Conservation (phyloP, 371 early-diverging fungal genomes). For the Choanephora cucurbitarum region DNA sequence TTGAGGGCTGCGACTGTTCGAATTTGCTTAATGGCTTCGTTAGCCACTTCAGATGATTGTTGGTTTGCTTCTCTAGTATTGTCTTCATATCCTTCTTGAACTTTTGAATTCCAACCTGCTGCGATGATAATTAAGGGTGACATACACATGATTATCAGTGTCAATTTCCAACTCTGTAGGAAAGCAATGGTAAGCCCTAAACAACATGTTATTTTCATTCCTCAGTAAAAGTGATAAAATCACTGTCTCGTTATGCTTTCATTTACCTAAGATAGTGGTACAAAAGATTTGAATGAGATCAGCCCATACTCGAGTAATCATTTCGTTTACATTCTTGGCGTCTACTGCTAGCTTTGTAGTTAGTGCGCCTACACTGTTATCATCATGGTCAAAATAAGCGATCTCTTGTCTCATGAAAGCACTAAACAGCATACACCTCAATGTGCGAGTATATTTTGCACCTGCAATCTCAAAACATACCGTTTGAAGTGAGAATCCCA, state of each 20-base stretch:
- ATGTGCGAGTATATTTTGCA: conserved; percentile 55
- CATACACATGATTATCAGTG: conserved; percentile 46
- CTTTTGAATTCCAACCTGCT: conserved; percentile 20
- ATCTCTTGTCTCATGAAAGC: conserved; percentile 78
- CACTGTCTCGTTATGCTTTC: too few species aligned
- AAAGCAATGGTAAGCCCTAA: conserved; percentile 34
- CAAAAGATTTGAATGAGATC: conserved; percentile 49
- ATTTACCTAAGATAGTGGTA: conserved; percentile 31
- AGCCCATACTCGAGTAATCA: conserved; percentile 66
- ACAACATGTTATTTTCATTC: not conserved
- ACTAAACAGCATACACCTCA: conserved; percentile 55
- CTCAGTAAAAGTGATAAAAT: not conserved
- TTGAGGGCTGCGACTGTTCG: conserved; percentile 81
- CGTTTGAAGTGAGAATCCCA: conserved; percentile 34
- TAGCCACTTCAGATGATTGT: conserved; percentile 61
- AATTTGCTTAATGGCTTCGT: conserved; percentile 78
- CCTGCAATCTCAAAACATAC: conserved; percentile 47
- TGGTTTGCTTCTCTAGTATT: conserved; percentile 59
- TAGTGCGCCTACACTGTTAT: conserved; percentile 77
- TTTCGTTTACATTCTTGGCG: conserved; percentile 61
- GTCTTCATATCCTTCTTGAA: conserved; percentile 40
- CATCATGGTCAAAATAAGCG: conserved; percentile 81
- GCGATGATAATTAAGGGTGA: conserved; percentile 43
- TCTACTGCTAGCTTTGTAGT: conserved; percentile 79
- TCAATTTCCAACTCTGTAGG: conserved; percentile 46